Evolutionary conservation across 768 basidiomycete genomes (phyloP).

Genomic region (Mycena rosella): DNA sequence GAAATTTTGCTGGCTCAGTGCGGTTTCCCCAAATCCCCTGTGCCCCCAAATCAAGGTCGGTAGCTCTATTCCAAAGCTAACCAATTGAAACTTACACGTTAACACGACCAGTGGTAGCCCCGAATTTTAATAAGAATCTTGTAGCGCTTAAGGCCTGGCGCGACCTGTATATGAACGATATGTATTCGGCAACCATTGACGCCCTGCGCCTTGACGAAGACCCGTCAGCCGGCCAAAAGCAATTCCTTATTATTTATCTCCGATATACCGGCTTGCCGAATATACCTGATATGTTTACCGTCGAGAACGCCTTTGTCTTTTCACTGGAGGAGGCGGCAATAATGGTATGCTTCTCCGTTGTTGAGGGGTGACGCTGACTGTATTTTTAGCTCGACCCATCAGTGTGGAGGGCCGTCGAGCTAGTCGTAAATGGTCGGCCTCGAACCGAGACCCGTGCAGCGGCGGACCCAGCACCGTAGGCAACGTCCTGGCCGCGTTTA

Average conservation of each 20-base stretch:
- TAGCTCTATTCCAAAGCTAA: neutral
- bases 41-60: slow-evolving; percentile 24
- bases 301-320: slow-evolving; percentile 35
- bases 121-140: slow-evolving; percentile 21
- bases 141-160: slow-evolving; percentile 28
- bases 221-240: slow-evolving; percentile 11
- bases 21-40: slow-evolving; percentile 17
- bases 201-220: slow-evolving; percentile 32
- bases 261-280: slow-evolving; percentile 21
- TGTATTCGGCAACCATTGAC: slow-evolving; percentile 34
- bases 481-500: neutral
- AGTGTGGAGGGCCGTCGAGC: slow-evolving; percentile 24
- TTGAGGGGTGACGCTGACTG: neutral
- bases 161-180: slow-evolving; percentile 27
- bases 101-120: slow-evolving; percentile 17
- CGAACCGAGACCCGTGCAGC: slow-evolving; percentile 18
- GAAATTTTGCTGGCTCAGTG: slow-evolving; percentile 29
- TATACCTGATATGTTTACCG: slow-evolving; percentile 16
- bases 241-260: slow-evolving; percentile 31
- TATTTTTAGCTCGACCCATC: slow-evolving; percentile 17
- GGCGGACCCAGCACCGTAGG: slow-evolving; percentile 28
- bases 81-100: neutral
- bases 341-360: slow-evolving; percentile 21
- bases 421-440: slow-evolving; percentile 29
- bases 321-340: slow-evolving; percentile 31